Evolutionary conservation across 257 asterid species (phyloP).

Genomic region (Marsdenia floribunda): DNA sequence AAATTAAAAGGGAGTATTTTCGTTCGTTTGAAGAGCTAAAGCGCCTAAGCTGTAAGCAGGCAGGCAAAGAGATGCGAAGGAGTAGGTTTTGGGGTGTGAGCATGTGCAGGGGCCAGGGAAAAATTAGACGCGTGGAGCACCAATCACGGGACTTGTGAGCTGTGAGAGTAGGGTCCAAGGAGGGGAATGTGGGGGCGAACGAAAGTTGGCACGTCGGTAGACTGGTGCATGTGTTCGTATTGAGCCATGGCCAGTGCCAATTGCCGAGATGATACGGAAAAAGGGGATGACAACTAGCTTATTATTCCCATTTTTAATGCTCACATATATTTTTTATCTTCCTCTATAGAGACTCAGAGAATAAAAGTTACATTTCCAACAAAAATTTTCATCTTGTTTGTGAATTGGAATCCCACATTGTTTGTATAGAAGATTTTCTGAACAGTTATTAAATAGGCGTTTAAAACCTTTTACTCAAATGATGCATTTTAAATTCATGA

Average conservation of each 20-base stretch:
- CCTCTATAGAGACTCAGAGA: too few species aligned
- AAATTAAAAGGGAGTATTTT: not conserved
- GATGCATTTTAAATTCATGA: too few species aligned
- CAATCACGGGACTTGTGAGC: slow-evolving; percentile 46
- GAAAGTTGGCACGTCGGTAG: slow-evolving; percentile 28
- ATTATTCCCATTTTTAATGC: too few species aligned
- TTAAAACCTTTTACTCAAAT: too few species aligned
- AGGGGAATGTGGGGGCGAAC: slow-evolving; percentile 10
- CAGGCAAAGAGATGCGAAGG: not conserved
- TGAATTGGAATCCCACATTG: too few species aligned
- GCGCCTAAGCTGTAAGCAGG: not conserved
- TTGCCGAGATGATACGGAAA: too few species aligned
- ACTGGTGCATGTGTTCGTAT: slow-evolving; percentile 7
- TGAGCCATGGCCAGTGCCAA: not conserved
- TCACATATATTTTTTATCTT: too few species aligned
- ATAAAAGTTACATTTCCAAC: too few species aligned
- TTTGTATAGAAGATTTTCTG: too few species aligned
- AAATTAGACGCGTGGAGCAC: slow-evolving; percentile 27
- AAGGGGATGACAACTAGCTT: too few species aligned
- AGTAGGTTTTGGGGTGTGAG: not conserved
- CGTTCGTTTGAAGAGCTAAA: not conserved
- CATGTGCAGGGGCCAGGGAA: slow-evolving; percentile 4
- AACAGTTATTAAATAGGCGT: too few species aligned
- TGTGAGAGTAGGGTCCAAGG: slow-evolving; percentile 29
- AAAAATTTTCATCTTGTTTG: too few species aligned